A percentile compares a stretch with the other conserved stretches of the same genome.
phyloP scores from a whole-genome alignment of 164 flowering plant genomes.

The Brasenia schreberi region DNA sequence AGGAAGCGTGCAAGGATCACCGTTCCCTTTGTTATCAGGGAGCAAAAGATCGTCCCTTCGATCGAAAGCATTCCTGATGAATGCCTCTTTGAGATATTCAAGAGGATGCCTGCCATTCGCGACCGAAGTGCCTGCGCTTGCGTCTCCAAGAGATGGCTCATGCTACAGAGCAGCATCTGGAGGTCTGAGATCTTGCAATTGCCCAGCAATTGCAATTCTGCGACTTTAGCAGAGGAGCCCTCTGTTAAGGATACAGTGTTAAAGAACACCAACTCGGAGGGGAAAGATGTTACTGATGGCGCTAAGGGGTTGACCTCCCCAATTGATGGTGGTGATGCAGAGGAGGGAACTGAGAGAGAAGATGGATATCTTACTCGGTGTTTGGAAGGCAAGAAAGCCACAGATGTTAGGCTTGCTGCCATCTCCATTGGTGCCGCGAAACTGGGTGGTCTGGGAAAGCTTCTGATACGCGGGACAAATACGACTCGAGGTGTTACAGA shows the following conservation, averaged over 20 bases:
- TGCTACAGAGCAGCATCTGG: slow-evolving; percentile 39
- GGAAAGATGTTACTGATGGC: slow-evolving; percentile 4
- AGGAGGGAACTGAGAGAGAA: slow-evolving; percentile 20
- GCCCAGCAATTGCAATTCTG: too few species aligned
- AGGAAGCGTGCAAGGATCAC: slow-evolving; percentile 26
- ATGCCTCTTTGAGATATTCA: slow-evolving; percentile 68
- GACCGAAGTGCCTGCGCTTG: slow-evolving; percentile 52
- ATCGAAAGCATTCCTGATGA: slow-evolving; percentile 72
- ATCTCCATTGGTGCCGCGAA: slow-evolving; percentile 59
- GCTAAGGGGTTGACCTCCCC: too few species aligned
- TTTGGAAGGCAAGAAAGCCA: slow-evolving; percentile 79
- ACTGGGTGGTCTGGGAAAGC: slow-evolving; percentile 79
- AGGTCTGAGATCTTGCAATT: slow-evolving; percentile 17
- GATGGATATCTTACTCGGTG: slow-evolving; percentile 47
- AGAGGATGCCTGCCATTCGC: slow-evolving; percentile 40
- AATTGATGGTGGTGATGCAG: slow-evolving; percentile 2
- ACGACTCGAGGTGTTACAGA: slow-evolving; percentile 37
- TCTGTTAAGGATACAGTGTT: too few species aligned
- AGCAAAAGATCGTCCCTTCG: slow-evolving; percentile 12
- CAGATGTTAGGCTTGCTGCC: slow-evolving; percentile 74
- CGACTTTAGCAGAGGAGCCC: too few species aligned
- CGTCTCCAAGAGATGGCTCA: slow-evolving; percentile 75
- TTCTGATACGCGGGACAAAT: slow-evolving; percentile 45
- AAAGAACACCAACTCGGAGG: slow-evolving; percentile 1
- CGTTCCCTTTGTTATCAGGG: slow-evolving; percentile 12